Conservation (phyloP, 179 eudicot genomes). For the Nepenthes alata region DNA sequence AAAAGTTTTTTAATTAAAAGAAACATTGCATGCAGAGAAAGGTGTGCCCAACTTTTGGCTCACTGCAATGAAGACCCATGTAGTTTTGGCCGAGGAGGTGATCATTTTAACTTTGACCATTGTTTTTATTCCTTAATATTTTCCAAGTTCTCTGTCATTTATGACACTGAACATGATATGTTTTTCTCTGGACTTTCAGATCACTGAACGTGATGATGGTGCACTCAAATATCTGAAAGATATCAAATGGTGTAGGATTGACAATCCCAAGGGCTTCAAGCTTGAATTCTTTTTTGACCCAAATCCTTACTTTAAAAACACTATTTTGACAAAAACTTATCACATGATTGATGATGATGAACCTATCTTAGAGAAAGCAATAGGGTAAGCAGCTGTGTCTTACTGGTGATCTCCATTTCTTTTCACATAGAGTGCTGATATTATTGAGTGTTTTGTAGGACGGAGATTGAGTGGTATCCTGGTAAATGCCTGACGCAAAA, state of each 20-base stretch:
- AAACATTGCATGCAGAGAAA: slow-evolving; percentile 39
- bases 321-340: slow-evolving; percentile 67
- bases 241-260: slow-evolving; percentile 74
- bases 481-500: slow-evolving; percentile 81
- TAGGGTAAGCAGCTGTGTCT: slow-evolving; percentile 44
- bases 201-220: slow-evolving; percentile 88
- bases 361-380: slow-evolving; percentile 65
- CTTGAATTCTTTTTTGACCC: slow-evolving; percentile 78
- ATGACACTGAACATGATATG: too few relatives aligned
- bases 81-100: slow-evolving; percentile 79
- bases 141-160: not conserved
- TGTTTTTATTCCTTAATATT: not conserved
- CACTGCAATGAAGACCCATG: slow-evolving; percentile 83
- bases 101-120: not conserved
- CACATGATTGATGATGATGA: slow-evolving; percentile 91
- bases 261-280: slow-evolving; percentile 78
- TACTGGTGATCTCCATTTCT: not conserved
- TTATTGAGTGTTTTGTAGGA: slow-evolving; percentile 28
- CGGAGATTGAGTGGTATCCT: slow-evolving; percentile 77
- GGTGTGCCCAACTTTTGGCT: slow-evolving; percentile 94
- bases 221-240: slow-evolving; percentile 81
- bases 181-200: slow-evolving; percentile 21
- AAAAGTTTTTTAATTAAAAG: too few relatives aligned
- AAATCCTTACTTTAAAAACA: slow-evolving; percentile 72
- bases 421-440: not conserved